These are phyloP conservation scores for Talaromyces sp. DNA, from an alignment of 2,329 filamentous ascomycete species.

Conservation along the genomic window DNA sequence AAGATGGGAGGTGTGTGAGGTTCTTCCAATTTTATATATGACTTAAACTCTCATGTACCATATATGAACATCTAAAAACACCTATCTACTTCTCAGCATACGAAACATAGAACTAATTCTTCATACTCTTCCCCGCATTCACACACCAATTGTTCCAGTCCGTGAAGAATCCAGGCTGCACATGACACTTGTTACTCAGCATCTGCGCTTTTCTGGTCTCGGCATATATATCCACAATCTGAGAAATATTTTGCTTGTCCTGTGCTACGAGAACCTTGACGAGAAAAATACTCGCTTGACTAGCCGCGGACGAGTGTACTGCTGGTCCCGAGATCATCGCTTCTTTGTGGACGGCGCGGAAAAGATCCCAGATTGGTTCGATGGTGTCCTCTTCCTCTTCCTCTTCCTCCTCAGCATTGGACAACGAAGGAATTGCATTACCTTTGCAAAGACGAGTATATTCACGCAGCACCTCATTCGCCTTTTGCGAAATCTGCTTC, in stretches of 20 bases:
- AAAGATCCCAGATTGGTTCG: conserved; percentile 52
- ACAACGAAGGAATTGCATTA: conserved; percentile 43
- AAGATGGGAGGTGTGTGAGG: not conserved
- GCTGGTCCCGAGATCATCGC: conserved; percentile 55
- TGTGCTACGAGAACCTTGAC: conserved; percentile 43
- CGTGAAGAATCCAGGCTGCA: conserved; percentile 63
- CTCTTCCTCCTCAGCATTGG: conserved; percentile 19
- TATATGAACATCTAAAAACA: not conserved
- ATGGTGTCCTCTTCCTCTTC: not conserved
- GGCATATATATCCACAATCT: conserved; percentile 62
- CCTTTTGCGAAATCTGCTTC: conserved; percentile 71
- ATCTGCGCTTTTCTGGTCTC: conserved; percentile 60
- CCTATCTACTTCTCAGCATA: not conserved
- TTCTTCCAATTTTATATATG: not conserved
- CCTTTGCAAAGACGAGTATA: conserved; percentile 64
- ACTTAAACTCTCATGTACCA: not conserved
- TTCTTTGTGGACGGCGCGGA: conserved; percentile 67
- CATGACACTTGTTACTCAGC: conserved; percentile 53
- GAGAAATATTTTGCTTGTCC: conserved; percentile 51
- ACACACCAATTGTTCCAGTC: conserved; percentile 73
- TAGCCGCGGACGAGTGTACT: conserved; percentile 70
- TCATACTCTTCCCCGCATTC: conserved; percentile 41
- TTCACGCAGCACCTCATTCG: conserved; percentile 65
- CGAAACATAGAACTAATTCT: conserved; percentile 26
- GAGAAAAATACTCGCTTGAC: conserved; percentile 50